Conservation (phyloP, 2,329 filamentous ascomycete species). For the Penicillium concentricum region DNA sequence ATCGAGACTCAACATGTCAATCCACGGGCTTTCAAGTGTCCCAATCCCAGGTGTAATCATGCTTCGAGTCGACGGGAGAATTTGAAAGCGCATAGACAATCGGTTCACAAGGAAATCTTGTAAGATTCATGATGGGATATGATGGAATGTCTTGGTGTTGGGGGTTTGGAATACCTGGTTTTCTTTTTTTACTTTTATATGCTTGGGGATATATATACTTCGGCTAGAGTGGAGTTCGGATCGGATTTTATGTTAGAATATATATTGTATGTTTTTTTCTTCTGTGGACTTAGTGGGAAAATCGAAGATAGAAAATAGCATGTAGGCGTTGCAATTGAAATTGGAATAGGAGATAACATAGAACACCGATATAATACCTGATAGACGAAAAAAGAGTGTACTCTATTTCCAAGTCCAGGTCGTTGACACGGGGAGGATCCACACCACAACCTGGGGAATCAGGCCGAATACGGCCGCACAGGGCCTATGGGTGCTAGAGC, state of each 20-base stretch:
- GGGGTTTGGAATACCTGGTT: not conserved
- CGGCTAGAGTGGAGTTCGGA: slow-evolving; percentile 1
- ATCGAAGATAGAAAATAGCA: not conserved
- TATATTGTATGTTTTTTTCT: not conserved
- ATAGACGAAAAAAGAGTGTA: not conserved
- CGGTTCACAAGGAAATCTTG: not conserved
- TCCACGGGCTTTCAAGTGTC: slow-evolving; percentile 3
- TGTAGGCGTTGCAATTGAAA: not conserved
- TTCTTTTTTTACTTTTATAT: not conserved
- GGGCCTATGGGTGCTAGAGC: not conserved
- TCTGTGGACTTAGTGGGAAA: not conserved
- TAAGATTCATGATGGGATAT: not conserved
- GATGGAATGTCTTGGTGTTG: not conserved
- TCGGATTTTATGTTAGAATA: not conserved
- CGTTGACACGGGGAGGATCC: not conserved
- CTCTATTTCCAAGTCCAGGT: not conserved
- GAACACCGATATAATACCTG: not conserved
- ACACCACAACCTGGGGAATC: slow-evolving; percentile 3
- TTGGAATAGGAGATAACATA: not conserved
- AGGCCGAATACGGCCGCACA: not conserved
- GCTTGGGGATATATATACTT: slow-evolving; percentile 1
- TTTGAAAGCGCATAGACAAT: slow-evolving; percentile 2
- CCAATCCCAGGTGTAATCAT: not conserved
- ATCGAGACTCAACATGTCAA: slow-evolving; percentile 4
- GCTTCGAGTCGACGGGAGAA: slow-evolving; percentile 7